phyloP scores from a whole-genome alignment of 2,329 filamentous ascomycete genomes.

The Pseudogymnoascus sp. region DNA sequence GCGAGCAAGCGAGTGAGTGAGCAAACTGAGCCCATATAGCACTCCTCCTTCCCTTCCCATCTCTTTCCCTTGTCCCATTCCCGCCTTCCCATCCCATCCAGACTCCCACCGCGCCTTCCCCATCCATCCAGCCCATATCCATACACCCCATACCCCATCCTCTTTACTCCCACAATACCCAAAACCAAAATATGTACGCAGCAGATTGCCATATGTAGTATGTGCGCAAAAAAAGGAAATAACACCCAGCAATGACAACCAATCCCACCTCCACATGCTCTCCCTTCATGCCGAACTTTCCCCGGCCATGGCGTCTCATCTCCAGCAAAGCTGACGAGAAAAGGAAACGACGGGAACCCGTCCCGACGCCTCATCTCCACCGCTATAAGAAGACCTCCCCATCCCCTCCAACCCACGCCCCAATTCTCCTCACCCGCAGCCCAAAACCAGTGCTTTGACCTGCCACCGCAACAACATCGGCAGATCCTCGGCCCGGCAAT shows the following conservation, averaged over 20 bases:
- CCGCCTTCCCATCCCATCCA: background rate
- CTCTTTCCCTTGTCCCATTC: background rate
- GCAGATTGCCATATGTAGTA: background rate
- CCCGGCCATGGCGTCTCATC: background rate
- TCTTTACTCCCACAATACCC: background rate
- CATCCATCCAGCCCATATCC: background rate
- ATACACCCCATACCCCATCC: background rate
- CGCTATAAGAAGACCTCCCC: background rate
- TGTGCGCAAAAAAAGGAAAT: background rate
- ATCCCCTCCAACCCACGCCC: background rate
- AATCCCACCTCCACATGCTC: background rate
- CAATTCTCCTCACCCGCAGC: background rate
- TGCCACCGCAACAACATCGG: background rate
- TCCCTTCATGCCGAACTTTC: background rate
- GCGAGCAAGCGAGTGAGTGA: background rate
- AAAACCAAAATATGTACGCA: background rate
- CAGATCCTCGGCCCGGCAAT: background rate
- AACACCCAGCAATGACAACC: background rate
- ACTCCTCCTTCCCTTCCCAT: background rate
- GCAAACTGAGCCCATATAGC: background rate
- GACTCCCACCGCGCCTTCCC: background rate
- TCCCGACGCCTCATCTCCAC: background rate
- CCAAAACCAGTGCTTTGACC: background rate
- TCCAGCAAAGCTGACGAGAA: background rate
- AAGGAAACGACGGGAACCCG: background rate